Conservation (phyloP, 2,329 filamentous ascomycete genomes). For the Fusarium irregulare region DNA sequence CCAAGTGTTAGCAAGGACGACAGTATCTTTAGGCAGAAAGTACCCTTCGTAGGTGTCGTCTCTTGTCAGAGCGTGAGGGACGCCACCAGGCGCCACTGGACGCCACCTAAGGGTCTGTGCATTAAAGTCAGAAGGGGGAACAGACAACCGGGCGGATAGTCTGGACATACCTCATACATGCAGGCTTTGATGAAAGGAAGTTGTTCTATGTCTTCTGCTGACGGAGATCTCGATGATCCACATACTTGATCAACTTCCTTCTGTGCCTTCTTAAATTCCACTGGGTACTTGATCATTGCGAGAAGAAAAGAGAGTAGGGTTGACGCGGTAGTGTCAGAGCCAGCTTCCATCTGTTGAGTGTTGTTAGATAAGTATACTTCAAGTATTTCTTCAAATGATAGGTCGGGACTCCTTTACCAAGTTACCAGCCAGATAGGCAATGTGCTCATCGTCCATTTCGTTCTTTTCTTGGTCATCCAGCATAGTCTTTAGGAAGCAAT, state of each 20-base stretch:
- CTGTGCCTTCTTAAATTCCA: constrained; percentile 33
- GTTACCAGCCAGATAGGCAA: constrained; percentile 5
- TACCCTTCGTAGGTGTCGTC: constrained; percentile 63
- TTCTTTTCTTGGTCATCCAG: neutral
- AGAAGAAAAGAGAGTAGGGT: constrained; percentile 37
- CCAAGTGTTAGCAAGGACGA: constrained; percentile 53
- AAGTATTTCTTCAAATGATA: no score
- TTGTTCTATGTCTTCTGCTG: constrained; percentile 40
- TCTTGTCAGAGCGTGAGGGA: constrained; percentile 59
- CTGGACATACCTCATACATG: constrained; percentile 34
- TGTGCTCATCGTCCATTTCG: constrained; percentile 8
- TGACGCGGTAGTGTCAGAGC: constrained; percentile 43
- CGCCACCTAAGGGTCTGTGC: constrained; percentile 46
- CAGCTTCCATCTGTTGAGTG: constrained; percentile 34
- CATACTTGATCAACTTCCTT: constrained; percentile 40
- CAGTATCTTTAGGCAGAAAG: constrained; percentile 60
- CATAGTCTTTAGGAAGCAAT: constrained; percentile 4
- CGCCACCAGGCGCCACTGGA: constrained; percentile 56
- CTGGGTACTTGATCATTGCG: constrained; percentile 37
- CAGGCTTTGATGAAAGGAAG: constrained; percentile 44
- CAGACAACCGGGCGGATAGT: no score
- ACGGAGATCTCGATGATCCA: constrained; percentile 43
- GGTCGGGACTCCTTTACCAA: neutral
- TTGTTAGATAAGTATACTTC: no score
- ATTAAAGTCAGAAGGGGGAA: no score